These are phyloP conservation scores for Rubia peregrina DNA, from an alignment of 305 asterid species.

Conservation along the genomic window DNA sequence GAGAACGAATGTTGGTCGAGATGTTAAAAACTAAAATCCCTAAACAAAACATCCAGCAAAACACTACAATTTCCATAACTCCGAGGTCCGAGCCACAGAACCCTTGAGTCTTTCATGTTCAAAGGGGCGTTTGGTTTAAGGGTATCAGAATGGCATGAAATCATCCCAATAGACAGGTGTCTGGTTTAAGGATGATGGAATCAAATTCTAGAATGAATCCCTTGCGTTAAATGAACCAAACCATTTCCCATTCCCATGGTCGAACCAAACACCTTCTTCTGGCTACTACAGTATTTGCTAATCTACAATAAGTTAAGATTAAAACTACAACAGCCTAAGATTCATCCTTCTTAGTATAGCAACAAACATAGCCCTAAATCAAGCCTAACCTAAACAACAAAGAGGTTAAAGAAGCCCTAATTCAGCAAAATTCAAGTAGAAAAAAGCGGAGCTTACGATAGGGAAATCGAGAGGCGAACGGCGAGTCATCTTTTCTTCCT, in stretches of 20 bases:
- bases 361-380: neutral
- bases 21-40: neutral
- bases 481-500: constrained; percentile 87
- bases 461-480: constrained; percentile 79
- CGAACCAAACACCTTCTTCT: too few relatives aligned
- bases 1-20: neutral
- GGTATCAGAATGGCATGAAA: too few relatives aligned
- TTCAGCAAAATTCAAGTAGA: neutral
- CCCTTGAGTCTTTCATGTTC: too few relatives aligned
- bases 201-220: too few relatives aligned
- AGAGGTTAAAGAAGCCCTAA: neutral
- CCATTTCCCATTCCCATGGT: too few relatives aligned
- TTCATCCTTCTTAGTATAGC: neutral
- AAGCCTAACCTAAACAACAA: neutral
- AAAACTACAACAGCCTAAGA: neutral
- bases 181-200: too few relatives aligned
- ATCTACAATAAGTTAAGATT: neutral
- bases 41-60: neutral
- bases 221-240: too few relatives aligned
- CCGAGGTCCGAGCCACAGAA: neutral
- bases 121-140: too few relatives aligned
- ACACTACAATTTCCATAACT: neutral
- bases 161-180: too few relatives aligned
- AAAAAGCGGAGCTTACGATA: constrained; percentile 5
- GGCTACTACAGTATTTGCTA: neutral